Conservation (phyloP, 2,329 filamentous ascomycete genomes). For the Penicillium sp. region DNA sequence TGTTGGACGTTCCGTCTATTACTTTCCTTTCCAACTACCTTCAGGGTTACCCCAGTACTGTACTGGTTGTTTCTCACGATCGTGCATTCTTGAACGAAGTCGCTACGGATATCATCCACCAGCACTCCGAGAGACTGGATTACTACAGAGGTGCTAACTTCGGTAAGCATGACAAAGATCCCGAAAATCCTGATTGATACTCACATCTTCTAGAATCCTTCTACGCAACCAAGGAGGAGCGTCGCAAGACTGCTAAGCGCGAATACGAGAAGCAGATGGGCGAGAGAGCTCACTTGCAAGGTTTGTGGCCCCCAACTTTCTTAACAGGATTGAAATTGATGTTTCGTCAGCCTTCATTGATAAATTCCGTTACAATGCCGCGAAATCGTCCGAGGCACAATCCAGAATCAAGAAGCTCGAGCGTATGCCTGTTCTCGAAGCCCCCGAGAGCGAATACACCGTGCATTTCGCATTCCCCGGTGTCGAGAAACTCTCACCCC, state of each 20-base stretch:
- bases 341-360: constrained; percentile 78
- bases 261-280: constrained; percentile 99
- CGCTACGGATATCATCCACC: constrained; percentile 98
- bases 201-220: constrained; percentile 66
- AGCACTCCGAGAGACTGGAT: constrained; percentile 94
- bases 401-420: constrained; percentile 99
- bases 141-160: constrained; percentile 99
- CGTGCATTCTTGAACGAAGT: constrained; percentile 98
- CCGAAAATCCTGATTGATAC: constrained; percentile 2
- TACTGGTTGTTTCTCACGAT: constrained; percentile 97
- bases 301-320: constrained; percentile 27
- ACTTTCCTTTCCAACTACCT: constrained; percentile 97
- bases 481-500: constrained; percentile 94
- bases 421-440: constrained; percentile 87
- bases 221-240: constrained; percentile 95
- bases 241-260: constrained; percentile 91
- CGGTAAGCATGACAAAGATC: constrained; percentile 39
- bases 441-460: constrained; percentile 90
- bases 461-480: constrained; percentile 98
- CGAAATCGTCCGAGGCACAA: constrained; percentile 97
- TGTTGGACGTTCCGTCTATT: constrained; percentile 99
- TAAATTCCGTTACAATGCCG: constrained; percentile 99
- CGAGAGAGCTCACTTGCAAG: constrained; percentile 85
- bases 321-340: not conserved
- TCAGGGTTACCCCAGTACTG: constrained; percentile 88